Conservation (phyloP, 192 early-diverging fungal genomes). For the Geranomyces michiganensis region DNA sequence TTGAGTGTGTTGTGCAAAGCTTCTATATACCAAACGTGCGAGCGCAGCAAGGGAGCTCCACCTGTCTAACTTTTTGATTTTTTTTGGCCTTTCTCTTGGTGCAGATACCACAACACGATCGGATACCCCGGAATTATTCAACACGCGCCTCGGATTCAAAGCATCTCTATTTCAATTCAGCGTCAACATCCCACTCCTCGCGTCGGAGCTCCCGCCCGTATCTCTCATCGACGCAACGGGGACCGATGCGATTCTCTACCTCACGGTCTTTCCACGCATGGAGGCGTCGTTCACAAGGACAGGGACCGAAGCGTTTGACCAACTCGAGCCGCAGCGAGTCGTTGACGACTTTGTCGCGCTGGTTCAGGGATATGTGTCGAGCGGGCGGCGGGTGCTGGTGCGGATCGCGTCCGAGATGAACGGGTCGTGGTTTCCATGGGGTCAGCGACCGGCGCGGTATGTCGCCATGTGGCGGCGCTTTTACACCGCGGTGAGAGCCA, state of each 20-base stretch:
- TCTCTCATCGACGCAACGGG: slow-evolving; percentile 22
- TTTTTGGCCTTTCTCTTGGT: no score
- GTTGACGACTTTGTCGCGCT: slow-evolving; percentile 30
- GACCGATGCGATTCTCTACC: slow-evolving; percentile 33
- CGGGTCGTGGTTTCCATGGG: slow-evolving; percentile 5
- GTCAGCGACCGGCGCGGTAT: slow-evolving; percentile 32
- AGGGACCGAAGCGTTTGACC: slow-evolving; percentile 16
- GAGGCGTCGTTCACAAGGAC: slow-evolving; percentile 5
- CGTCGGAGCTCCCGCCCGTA: slow-evolving; percentile 8
- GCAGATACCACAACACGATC: no score
- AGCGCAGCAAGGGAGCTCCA: no score
- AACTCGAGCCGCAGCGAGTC: slow-evolving; percentile 16
- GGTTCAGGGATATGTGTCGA: slow-evolving; percentile 10
- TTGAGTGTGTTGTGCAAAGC: no score
- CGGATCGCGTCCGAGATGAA: slow-evolving; percentile 44
- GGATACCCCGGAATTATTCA: slow-evolving; percentile 47
- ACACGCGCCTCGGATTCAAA: slow-evolving; percentile 44
- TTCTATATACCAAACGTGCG: no score
- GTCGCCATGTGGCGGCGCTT: slow-evolving; percentile 27
- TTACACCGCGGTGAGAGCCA: neutral
- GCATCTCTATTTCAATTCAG: slow-evolving; percentile 41
- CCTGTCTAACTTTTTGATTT: no score
- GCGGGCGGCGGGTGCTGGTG: slow-evolving; percentile 28
- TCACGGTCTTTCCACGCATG: slow-evolving; percentile 35
- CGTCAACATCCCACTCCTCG: slow-evolving; percentile 38